These are phyloP conservation scores for Entomortierella lignicola DNA, from an alignment of 192 early-diverging fungal species.

Conservation along the genomic window DNA sequence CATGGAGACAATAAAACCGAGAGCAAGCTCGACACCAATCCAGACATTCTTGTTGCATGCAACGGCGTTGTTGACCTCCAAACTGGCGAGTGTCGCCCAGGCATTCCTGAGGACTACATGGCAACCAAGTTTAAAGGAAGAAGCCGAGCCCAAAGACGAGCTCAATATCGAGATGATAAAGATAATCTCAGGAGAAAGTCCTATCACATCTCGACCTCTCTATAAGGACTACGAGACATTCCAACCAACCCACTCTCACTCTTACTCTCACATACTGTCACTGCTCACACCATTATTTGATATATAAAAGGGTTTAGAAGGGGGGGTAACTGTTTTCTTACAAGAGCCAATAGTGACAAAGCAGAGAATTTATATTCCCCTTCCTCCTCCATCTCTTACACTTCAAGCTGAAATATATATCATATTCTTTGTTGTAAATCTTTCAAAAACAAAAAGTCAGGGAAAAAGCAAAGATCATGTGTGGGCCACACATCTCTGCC, in stretches of 20 bases:
- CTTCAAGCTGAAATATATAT: too few relatives aligned
- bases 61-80: not conserved
- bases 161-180: not conserved
- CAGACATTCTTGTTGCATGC: not conserved
- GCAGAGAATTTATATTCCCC: slow-evolving; percentile 1
- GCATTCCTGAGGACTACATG: not conserved
- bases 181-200: not conserved
- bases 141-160: not conserved
- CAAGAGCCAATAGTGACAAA: not conserved
- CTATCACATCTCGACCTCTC: not conserved
- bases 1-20: not conserved
- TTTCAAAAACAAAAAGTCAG: too few relatives aligned
- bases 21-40: not conserved
- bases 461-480: too few relatives aligned
- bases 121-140: not conserved
- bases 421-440: too few relatives aligned
- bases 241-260: too few relatives aligned
- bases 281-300: not conserved
- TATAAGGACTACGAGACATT: not conserved
- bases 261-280: too few relatives aligned
- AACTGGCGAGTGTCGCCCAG: not conserved
- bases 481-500: too few relatives aligned
- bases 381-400: not conserved
- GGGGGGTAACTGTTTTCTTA: not conserved
- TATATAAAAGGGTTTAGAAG: not conserved